Percentiles rank a stretch among this genome's conserved stretches.
Evolutionary conservation across 768 basidiomycete species (phyloP).

Genomic region (Suillus ampliporus): DNA sequence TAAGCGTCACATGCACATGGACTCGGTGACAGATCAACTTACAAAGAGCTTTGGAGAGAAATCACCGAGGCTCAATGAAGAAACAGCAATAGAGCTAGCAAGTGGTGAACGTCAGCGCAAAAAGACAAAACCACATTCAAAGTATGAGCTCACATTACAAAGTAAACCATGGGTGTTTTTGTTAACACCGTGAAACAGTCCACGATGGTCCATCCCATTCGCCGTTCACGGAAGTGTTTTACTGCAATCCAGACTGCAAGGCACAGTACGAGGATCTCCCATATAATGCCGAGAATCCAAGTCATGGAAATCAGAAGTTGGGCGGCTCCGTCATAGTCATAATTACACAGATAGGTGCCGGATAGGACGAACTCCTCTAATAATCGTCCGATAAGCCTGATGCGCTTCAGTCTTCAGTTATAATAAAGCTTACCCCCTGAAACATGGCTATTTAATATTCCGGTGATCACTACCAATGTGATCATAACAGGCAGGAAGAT

Average conservation of each 20-base stretch:
- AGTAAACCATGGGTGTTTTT: background rate
- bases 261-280: background rate
- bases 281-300: background rate
- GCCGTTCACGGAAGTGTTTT: conserved; percentile 2
- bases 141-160: background rate
- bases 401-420: background rate
- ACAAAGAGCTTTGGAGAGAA: background rate
- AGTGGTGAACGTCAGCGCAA: background rate
- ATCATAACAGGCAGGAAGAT: background rate
- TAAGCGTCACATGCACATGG: background rate
- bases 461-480: background rate
- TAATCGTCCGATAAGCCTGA: background rate
- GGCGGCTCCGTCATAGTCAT: background rate
- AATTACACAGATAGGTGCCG: background rate
- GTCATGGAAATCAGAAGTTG: background rate
- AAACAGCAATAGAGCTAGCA: background rate
- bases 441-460: background rate
- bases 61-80: background rate
- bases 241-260: conserved; percentile 3
- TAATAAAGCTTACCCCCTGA: background rate
- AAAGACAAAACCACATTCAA: background rate
- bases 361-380: background rate
- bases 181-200: background rate
- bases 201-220: background rate
- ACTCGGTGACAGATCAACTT: background rate